These are phyloP conservation scores for Sechiopsis laciniata DNA, from an alignment of 306 rosid species.

Conservation along the genomic window DNA sequence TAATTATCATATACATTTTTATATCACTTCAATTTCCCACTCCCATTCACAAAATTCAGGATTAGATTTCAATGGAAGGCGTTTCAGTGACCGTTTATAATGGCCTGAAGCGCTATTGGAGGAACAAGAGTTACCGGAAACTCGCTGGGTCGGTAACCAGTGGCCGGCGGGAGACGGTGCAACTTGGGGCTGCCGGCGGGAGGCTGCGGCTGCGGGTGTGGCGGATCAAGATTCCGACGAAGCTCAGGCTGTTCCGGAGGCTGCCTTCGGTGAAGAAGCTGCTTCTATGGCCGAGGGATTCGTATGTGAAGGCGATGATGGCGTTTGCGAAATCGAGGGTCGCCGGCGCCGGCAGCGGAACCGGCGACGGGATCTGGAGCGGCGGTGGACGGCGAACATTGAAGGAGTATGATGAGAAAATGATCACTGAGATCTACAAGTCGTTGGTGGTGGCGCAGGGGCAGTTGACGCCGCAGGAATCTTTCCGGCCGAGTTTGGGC, in stretches of 20 bases:
- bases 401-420: constrained; percentile 76
- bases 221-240: constrained; percentile 49
- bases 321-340: constrained; percentile 54
- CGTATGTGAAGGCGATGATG: constrained; percentile 64
- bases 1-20: not conserved
- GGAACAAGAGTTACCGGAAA: constrained; percentile 43
- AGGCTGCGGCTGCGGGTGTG: constrained; percentile 27
- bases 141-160: constrained; percentile 27
- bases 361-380: not conserved
- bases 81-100: constrained; percentile 36
- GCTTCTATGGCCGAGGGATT: constrained; percentile 66
- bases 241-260: constrained; percentile 32
- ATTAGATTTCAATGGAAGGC: constrained; percentile 41
- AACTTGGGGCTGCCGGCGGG: constrained; percentile 28
- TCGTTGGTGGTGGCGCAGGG: constrained; percentile 46
- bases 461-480: constrained; percentile 32
- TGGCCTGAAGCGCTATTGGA: constrained; percentile 45
- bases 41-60: constrained; percentile 14
- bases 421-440: constrained; percentile 59
- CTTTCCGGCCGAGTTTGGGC: constrained; percentile 24
- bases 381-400: constrained; percentile 28
- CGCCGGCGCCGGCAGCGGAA: constrained; percentile 30
- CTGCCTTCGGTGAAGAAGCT: constrained; percentile 54
- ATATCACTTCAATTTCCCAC: not conserved
- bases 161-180: constrained; percentile 26